Conservation (phyloP, 2,329 filamentous ascomycete genomes). For the Fusarium sp. region DNA sequence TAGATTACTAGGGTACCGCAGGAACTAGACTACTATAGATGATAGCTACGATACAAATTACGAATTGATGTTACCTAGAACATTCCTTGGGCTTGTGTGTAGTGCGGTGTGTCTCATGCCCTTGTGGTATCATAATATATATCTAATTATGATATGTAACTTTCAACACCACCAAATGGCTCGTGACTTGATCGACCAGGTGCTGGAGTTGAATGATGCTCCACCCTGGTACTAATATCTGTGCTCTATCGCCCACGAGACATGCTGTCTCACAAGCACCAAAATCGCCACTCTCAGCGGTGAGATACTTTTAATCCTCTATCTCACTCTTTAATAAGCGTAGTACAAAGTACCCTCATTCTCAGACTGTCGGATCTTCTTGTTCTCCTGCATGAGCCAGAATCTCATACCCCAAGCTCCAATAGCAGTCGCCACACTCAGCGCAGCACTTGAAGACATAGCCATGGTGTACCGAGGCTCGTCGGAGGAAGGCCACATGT, state of each 20-base stretch:
- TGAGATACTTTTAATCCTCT: too few relatives aligned
- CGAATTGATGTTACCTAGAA: not conserved
- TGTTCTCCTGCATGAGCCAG: constrained; percentile 52
- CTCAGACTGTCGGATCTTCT: constrained; percentile 46
- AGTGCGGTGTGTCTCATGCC: not conserved
- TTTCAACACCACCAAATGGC: too few relatives aligned
- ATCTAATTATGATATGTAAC: too few relatives aligned
- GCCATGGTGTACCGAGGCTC: constrained; percentile 32
- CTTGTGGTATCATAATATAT: not conserved
- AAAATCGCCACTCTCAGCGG: not conserved
- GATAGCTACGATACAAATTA: too few relatives aligned
- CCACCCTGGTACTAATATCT: too few relatives aligned
- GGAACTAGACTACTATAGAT: not conserved
- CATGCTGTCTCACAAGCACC: not conserved
- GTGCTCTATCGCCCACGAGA: too few relatives aligned
- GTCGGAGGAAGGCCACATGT: constrained; percentile 29
- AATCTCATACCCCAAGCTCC: constrained; percentile 54
- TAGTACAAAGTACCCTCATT: constrained; percentile 45
- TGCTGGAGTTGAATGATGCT: too few relatives aligned
- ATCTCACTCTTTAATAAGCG: constrained; percentile 38
- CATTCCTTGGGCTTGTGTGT: not conserved
- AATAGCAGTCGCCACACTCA: constrained; percentile 51
- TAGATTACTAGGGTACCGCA: not conserved
- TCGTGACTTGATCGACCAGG: too few relatives aligned
- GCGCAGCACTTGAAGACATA: constrained; percentile 36